Evolutionary conservation across 73 alveolate species (phyloP).

Genomic region (Urostyla sp.): DNA sequence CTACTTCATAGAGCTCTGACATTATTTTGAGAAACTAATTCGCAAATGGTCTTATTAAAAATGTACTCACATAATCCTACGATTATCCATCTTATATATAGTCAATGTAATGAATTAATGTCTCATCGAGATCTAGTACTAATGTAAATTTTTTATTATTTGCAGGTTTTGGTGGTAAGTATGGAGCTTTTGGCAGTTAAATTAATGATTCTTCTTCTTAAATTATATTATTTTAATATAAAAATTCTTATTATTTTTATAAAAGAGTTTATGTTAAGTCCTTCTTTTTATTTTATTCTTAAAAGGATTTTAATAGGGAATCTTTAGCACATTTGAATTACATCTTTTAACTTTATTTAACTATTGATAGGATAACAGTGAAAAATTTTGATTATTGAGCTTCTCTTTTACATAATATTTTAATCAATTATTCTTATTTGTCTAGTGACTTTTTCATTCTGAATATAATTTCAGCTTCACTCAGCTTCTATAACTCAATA

Average conservation of each 20-base stretch:
- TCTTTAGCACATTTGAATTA: no score
- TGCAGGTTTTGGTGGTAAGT: background rate
- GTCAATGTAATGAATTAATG: constrained; percentile 59
- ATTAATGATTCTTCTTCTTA: background rate
- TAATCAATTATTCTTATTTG: no score
- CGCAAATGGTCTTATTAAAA: constrained; percentile 64
- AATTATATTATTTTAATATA: background rate
- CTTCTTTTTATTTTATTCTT: background rate
- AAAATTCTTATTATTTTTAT: background rate
- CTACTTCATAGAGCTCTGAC: constrained; percentile 61
- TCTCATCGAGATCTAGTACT: constrained; percentile 64
- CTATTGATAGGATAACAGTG: no score
- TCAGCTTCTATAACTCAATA: no score
- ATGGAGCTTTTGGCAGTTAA: constrained; percentile 15
- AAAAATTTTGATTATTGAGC: no score
- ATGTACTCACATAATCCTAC: constrained; percentile 43
- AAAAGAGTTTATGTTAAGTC: background rate
- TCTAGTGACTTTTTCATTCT: no score
- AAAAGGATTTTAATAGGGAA: background rate
- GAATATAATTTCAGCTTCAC: no score
- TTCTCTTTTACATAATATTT: no score
- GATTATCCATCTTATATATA: background rate
- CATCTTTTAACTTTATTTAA: no score
- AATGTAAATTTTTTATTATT: constrained; percentile 12
- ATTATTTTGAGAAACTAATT: constrained; percentile 57